Conservation (phyloP, 768 basidiomycete genomes). For the Leccinum aurantiacum region DNA sequence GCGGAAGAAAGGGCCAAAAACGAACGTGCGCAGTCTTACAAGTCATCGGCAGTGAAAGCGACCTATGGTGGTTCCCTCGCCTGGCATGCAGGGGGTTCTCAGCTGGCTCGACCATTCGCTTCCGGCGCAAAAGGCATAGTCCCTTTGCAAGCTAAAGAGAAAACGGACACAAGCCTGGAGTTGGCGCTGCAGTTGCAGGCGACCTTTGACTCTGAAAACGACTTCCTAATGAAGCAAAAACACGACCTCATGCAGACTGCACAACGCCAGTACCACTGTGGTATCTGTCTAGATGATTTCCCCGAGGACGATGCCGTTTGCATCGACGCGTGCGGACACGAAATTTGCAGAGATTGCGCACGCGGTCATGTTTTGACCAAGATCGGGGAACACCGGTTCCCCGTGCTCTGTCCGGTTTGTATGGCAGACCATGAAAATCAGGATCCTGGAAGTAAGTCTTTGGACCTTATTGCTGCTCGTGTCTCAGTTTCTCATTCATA, state of each 20-base stretch:
- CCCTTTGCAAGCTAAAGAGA: background rate
- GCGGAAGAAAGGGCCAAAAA: conserved; percentile 11
- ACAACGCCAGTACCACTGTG: conserved; percentile 49
- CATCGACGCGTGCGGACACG: conserved; percentile 47
- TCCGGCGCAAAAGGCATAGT: background rate
- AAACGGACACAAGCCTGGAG: conserved; percentile 1
- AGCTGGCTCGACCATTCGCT: background rate
- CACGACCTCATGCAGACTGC: conserved; percentile 27
- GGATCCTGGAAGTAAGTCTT: conserved; percentile 32
- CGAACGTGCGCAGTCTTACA: background rate
- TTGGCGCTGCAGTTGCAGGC: conserved; percentile 37
- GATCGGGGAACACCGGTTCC: conserved; percentile 54
- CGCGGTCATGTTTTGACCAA: conserved; percentile 43
- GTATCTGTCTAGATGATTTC: conserved; percentile 53
- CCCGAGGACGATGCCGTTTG: conserved; percentile 43
- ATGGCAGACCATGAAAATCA: conserved; percentile 33
- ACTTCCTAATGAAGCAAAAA: conserved; percentile 33
- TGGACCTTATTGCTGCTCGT: background rate
- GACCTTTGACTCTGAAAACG: conserved; percentile 43
- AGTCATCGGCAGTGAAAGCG: background rate
- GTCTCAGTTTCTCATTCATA: background rate
- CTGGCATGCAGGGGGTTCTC: background rate
- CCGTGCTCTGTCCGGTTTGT: conserved; percentile 62
- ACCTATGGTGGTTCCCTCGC: background rate
- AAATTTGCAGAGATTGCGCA: conserved; percentile 55